These are phyloP conservation scores for Phaeosphaeria sp. DNA, from an alignment of 2,329 filamentous ascomycete genomes.

Conservation along the genomic window DNA sequence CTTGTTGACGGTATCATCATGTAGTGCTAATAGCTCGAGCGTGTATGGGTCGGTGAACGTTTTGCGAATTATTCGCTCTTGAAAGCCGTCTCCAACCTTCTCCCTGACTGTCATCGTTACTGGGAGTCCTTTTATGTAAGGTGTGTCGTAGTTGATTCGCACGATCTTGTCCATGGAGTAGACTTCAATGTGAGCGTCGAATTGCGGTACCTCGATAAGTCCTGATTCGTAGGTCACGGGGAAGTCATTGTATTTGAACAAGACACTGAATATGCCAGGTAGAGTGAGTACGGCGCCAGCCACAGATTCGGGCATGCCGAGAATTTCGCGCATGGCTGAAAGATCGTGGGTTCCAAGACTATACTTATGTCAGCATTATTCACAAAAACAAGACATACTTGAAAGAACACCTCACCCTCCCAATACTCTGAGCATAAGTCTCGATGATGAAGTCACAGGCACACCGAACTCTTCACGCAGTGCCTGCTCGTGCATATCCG, in stretches of 20 bases:
- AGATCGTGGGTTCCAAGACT: slow-evolving; percentile 63
- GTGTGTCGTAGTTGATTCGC: slow-evolving; percentile 62
- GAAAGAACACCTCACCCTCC: neutral
- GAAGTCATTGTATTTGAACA: slow-evolving; percentile 46
- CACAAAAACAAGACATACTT: too few species aligned
- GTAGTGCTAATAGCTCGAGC: slow-evolving; percentile 40
- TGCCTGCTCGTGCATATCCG: neutral
- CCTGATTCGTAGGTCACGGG: slow-evolving; percentile 65
- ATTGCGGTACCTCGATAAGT: slow-evolving; percentile 59
- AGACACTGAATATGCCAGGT: slow-evolving; percentile 8
- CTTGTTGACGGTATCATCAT: slow-evolving; percentile 44
- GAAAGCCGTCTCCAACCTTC: slow-evolving; percentile 24
- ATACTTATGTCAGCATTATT: slow-evolving; percentile 30
- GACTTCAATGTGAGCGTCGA: slow-evolving; percentile 61
- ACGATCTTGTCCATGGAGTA: slow-evolving; percentile 63
- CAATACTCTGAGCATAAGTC: neutral
- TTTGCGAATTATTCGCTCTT: slow-evolving; percentile 50
- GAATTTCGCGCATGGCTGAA: slow-evolving; percentile 60
- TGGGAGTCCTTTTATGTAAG: slow-evolving; percentile 63
- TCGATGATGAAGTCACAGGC: neutral
- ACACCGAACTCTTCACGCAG: neutral
- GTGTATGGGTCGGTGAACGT: slow-evolving; percentile 59
- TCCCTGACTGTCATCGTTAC: slow-evolving; percentile 36
- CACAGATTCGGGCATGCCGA: slow-evolving; percentile 53
- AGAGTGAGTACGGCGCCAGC: slow-evolving; percentile 29